Evolutionary conservation across 1,284 basidiomycete species (phyloP).

Genomic region (Schizophyllum amplum): DNA sequence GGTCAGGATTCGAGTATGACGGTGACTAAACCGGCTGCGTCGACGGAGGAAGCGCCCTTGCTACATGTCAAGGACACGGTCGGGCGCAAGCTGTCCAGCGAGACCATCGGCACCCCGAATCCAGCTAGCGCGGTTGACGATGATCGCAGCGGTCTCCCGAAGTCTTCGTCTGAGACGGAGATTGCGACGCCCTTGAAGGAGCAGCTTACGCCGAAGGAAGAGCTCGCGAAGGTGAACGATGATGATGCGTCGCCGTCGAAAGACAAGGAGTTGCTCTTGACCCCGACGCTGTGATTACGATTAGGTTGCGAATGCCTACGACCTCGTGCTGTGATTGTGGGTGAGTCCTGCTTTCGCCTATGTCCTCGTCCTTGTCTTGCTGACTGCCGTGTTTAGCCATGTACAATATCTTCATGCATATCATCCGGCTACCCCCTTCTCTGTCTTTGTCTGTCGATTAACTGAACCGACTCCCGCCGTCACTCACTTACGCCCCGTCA

Average conservation of each 20-base stretch:
- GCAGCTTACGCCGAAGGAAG: neutral
- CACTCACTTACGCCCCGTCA: neutral
- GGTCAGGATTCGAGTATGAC: constrained; percentile 1
- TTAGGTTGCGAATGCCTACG: no score
- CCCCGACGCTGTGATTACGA: neutral
- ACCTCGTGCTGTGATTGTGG: no score
- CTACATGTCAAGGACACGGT: constrained; percentile 19
- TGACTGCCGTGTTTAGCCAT: neutral
- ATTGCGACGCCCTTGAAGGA: neutral
- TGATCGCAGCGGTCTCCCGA: neutral
- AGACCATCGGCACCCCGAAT: neutral
- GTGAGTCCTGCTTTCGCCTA: neutral
- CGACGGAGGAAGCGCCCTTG: neutral
- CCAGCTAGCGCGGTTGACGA: neutral
- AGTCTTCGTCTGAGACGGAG: neutral
- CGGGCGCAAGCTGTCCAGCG: constrained; percentile 12
- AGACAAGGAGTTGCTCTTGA: neutral
- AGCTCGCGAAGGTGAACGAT: neutral
- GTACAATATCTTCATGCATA: neutral
- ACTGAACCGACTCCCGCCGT: neutral
- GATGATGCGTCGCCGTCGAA: neutral
- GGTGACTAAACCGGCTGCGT: neutral
- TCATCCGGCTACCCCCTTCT: neutral
- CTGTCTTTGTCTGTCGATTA: no score
- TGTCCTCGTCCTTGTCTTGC: neutral